Base-by-base conservation (phyloP, 78 protist genomes). In the Guillardia theta region DNA sequence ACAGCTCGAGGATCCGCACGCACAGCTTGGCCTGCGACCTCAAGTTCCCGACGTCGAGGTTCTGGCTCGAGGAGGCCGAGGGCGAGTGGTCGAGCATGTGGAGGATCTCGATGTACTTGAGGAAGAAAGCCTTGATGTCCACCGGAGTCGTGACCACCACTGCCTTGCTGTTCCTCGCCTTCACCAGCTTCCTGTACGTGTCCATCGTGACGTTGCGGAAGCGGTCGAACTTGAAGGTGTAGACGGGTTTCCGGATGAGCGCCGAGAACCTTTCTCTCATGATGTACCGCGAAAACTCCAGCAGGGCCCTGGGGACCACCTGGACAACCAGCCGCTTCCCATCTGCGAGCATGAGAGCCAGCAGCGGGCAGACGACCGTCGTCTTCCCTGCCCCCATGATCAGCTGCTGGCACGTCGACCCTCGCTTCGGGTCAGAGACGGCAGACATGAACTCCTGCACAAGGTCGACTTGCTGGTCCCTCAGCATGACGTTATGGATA, bases 351-450 rank as follows among this genome's bases (percentile, higher is more conserved):
- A 97, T 77, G 22, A 96, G 94, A 8, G 95, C 93, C 41, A 97
- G 83, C 88, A 96, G 93, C 33, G 98, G 98, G 19, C 83, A 94
- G 33, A 97, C 93, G 43, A 97, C 97, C 24, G 96, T 95, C 27
- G 98, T 97, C 93, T 97, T 97, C 70, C 98, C 98, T 1, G 96
- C 94, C 37, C 97, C 98, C 98, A 97, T 97, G 92, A 97, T 95
- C 93, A 96, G 78, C 94, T 97, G 97, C 47, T 94, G 97, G 90
- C 90, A 78, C 50, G 48, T 78, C 43, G 45, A 43, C n/a, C 83
- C 83, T 12, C 83, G 83, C 83, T 12, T 24, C 48, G 45, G 53
- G 48, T 78, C 90, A 46, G 45, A 37, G 50, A 78, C 45, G 10
- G 90, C 90, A 46, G 90, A 37, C 90, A 78, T 44, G 90, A 78